Evolutionary conservation across 306 rosid species (phyloP).

Genomic region (barrel medic (Medicago truncatula)): DNA sequence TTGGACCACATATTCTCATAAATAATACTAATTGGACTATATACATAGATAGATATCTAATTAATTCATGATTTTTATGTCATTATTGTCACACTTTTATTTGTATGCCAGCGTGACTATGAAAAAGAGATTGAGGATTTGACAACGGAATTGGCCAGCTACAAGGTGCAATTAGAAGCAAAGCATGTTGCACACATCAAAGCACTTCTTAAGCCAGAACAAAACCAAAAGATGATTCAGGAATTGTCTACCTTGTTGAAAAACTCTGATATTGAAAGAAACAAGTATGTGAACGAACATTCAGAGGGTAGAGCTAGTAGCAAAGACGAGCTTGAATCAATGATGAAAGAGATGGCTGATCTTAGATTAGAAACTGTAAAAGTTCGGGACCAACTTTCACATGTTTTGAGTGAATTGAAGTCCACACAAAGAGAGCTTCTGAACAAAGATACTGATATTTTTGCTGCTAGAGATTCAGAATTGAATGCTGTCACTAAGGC

Average conservation of each 20-base stretch:
- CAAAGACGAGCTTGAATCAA: conserved; percentile 51
- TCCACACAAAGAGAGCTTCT: conserved; percentile 59
- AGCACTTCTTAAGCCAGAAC: conserved; percentile 67
- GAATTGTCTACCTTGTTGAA: conserved; percentile 63
- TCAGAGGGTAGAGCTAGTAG: conserved; percentile 42
- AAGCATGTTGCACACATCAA: conserved; percentile 70
- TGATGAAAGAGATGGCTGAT: conserved; percentile 56
- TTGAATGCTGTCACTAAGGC: conserved; percentile 43
- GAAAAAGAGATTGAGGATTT: conserved; percentile 65
- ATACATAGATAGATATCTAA: not conserved
- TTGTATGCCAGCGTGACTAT: conserved; percentile 44
- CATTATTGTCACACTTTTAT: conserved; percentile 11
- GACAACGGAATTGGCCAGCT: conserved; percentile 64
- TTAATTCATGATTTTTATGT: conserved; percentile 14
- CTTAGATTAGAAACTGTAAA: conserved; percentile 46
- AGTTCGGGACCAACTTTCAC: conserved; percentile 52
- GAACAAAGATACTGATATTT: conserved; percentile 62
- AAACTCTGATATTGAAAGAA: conserved; percentile 63
- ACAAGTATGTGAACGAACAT: conserved; percentile 47
- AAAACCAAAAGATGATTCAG: conserved; percentile 53
- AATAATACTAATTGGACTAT: not conserved
- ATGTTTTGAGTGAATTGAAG: conserved; percentile 55
- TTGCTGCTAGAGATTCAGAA: conserved; percentile 59
- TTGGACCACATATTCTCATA: not conserved
- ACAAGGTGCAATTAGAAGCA: conserved; percentile 79